phyloP scores from a whole-genome alignment of 1,284 basidiomycete genomes.

The Hemileia vastatrix region DNA sequence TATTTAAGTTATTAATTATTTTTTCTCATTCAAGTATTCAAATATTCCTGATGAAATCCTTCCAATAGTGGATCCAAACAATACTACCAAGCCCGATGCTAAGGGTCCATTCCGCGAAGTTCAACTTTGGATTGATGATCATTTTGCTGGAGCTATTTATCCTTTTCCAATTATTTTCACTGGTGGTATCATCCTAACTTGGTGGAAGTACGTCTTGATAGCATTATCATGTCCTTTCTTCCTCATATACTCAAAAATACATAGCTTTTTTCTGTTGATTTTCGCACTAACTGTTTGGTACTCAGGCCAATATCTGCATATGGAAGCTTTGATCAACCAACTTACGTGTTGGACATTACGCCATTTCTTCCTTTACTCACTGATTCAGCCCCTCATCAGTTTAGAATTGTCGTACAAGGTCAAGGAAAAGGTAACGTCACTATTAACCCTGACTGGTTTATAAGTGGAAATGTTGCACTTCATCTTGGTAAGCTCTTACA shows the following conservation, averaged over 20 bases:
- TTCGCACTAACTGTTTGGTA: too few relatives aligned
- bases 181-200: constrained; percentile 62
- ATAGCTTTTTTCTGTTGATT: not conserved
- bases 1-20: constrained; percentile 37
- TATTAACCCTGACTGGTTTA: constrained; percentile 63
- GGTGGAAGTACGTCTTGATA: constrained; percentile 50
- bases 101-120: constrained; percentile 70
- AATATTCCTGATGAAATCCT: constrained; percentile 59
- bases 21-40: constrained; percentile 53
- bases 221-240: not conserved
- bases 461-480: constrained; percentile 60
- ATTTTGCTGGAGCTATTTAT: constrained; percentile 62
- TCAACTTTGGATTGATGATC: constrained; percentile 62
- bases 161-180: constrained; percentile 72
- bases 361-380: constrained; percentile 63
- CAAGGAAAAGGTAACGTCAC: constrained; percentile 55
- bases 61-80: constrained; percentile 50
- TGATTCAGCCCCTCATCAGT: constrained; percentile 58
- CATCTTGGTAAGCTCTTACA: too few relatives aligned
- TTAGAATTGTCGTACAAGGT: constrained; percentile 62
- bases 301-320: constrained; percentile 63
- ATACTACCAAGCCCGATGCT: constrained; percentile 48
- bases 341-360: constrained; percentile 66
- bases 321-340: constrained; percentile 65
- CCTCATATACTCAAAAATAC: not conserved